Evolutionary conservation across 2,329 filamentous ascomycete species (phyloP).

Genomic region (Diaporthe vexans): DNA sequence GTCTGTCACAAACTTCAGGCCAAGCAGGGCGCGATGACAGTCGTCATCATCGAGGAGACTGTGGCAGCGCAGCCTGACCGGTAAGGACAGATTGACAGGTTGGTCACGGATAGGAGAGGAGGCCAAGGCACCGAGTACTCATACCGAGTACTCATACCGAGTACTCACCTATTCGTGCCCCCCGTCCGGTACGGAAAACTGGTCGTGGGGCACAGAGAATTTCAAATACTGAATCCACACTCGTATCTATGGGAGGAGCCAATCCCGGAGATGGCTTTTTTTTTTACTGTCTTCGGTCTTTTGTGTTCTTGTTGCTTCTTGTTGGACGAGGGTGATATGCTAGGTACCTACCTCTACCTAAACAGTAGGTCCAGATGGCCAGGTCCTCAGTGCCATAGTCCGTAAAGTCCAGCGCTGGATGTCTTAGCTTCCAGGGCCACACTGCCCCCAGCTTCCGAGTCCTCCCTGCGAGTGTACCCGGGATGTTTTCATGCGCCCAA

Average conservation of each 20-base stretch:
- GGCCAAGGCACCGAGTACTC: no score
- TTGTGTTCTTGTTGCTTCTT: constrained; percentile 13
- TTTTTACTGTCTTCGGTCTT: neutral
- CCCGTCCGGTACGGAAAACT: neutral
- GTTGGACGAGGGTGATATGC: neutral
- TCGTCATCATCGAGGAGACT: constrained; percentile 17
- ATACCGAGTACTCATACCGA: no score
- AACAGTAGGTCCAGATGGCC: no score
- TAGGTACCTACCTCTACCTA: no score
- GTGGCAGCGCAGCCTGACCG: constrained; percentile 32
- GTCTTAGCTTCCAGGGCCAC: neutral
- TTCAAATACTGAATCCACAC: constrained; percentile 28
- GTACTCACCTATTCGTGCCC: no score
- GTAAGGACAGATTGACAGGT: neutral
- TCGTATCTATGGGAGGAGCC: constrained; percentile 3
- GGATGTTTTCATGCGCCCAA: constrained; percentile 31
- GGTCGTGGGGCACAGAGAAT: constrained; percentile 30
- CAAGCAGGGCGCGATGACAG: neutral
- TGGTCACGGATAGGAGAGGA: constrained; percentile 13
- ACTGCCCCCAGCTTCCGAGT: constrained; percentile 23
- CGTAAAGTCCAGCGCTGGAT: constrained; percentile 13
- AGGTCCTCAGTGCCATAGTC: constrained; percentile 1
- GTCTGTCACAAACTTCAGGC: constrained; percentile 29
- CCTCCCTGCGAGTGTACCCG: constrained; percentile 20
- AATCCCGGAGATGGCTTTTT: neutral